Conservation (phyloP, 768 basidiomycete species). For the Lanmaoa pseudosensibilis region DNA sequence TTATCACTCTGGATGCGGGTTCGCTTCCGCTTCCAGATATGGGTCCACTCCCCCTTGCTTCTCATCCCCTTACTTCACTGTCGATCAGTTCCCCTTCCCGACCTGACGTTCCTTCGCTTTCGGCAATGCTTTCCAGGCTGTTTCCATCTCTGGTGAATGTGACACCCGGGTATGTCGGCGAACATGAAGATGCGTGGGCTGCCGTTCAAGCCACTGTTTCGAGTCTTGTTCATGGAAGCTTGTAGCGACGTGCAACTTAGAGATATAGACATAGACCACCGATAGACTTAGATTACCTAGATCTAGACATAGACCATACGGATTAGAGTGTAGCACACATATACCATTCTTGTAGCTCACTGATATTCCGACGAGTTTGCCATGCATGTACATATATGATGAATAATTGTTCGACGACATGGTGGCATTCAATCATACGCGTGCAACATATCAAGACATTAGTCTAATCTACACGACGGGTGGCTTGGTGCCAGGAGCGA, state of each 20-base stretch:
- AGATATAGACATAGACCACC: slow-evolving; percentile 4
- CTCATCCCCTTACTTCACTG: slow-evolving; percentile 33
- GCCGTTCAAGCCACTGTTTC: slow-evolving; percentile 13
- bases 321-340: neutral
- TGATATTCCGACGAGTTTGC: neutral
- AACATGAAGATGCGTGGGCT: slow-evolving; percentile 34
- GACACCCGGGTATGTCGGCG: slow-evolving; percentile 34
- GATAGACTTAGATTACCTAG: neutral
- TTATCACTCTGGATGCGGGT: slow-evolving; percentile 18
- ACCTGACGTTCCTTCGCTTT: slow-evolving; percentile 30
- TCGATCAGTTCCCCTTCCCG: slow-evolving; percentile 36
- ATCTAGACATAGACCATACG: slow-evolving; percentile 1
- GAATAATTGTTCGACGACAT: neutral
- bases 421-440: slow-evolving; percentile 12
- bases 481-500: slow-evolving; percentile 78
- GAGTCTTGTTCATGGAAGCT: neutral
- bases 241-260: neutral
- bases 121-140: slow-evolving; percentile 32
- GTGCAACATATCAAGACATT: slow-evolving; percentile 10
- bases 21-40: neutral
- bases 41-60: neutral
- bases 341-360: neutral
- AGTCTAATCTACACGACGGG: slow-evolving; percentile 54
- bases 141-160: slow-evolving; percentile 42
- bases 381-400: neutral